A percentile compares a stretch with the other conserved stretches of the same genome.
Conservation (phyloP, 345 rosid genomes). For the Corymbia maculata region DNA sequence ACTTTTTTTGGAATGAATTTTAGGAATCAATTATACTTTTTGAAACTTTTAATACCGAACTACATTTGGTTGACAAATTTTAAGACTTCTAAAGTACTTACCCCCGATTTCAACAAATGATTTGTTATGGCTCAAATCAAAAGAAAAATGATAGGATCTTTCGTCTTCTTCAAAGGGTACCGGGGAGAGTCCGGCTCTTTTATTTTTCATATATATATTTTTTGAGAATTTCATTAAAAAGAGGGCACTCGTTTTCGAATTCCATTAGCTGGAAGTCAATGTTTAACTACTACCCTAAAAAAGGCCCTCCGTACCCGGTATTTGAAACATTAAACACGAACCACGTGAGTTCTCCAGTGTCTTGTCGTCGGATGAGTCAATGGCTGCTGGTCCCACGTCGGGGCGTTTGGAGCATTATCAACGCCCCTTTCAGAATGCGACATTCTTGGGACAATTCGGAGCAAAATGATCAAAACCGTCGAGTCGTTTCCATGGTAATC, state of each 20-base stretch:
- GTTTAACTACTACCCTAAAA: too few relatives aligned
- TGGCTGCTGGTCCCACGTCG: too few relatives aligned
- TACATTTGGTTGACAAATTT: too few relatives aligned
- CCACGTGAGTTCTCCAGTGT: neutral
- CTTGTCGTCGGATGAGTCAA: neutral
- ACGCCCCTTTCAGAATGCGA: neutral
- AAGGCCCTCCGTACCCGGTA: too few relatives aligned
- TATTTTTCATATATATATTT: accelerated
- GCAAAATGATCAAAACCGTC: neutral
- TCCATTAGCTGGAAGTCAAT: neutral
- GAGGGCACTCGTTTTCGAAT: neutral
- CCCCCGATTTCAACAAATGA: too few relatives aligned
- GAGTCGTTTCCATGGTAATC: neutral
- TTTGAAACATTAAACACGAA: neutral
- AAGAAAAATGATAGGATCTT: neutral
- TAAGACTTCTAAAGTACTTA: too few relatives aligned
- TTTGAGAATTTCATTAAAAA: neutral
- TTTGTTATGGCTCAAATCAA: neutral
- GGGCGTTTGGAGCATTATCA: too few relatives aligned
- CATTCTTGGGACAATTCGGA: neutral
- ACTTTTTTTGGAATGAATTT: too few relatives aligned
- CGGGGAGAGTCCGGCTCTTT: too few relatives aligned
- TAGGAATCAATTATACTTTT: too few relatives aligned
- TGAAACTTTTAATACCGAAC: too few relatives aligned
- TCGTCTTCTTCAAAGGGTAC: neutral